phyloP scores from a whole-genome alignment of 2,329 filamentous ascomycete genomes.

The Sarocladium brachiariae region DNA sequence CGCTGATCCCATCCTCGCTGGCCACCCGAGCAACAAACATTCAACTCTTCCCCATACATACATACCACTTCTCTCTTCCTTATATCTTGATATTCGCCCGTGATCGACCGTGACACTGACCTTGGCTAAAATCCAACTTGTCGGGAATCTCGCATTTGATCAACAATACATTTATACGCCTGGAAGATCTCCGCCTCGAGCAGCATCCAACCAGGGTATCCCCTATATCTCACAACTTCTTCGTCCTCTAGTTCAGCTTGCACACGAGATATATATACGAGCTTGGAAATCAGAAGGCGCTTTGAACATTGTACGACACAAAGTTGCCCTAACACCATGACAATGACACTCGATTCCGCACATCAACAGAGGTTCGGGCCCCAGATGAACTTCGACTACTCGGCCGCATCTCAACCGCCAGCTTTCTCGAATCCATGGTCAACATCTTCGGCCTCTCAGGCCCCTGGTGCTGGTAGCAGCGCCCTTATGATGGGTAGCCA shows the following conservation, averaged over 20 bases:
- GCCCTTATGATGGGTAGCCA: conserved; percentile 58
- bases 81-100: conserved; percentile 23
- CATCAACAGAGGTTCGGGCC: conserved; percentile 67
- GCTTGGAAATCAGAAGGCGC: background rate
- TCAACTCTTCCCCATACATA: background rate
- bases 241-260: background rate
- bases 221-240: no score
- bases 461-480: conserved; percentile 46
- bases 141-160: conserved; percentile 44
- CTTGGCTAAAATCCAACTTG: conserved; percentile 27
- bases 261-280: background rate
- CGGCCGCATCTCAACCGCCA: conserved; percentile 39
- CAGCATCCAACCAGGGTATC: no score
- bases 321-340: conserved; percentile 54
- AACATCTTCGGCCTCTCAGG: conserved; percentile 37
- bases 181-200: conserved; percentile 11
- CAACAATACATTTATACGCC: no score
- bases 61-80: background rate
- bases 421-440: conserved; percentile 93
- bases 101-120: conserved; percentile 34
- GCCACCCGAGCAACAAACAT: background rate
- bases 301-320: conserved; percentile 11
- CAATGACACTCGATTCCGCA: conserved; percentile 89
- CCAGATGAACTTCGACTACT: conserved; percentile 71
- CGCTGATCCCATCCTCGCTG: conserved; percentile 44